Base-by-base conservation (phyloP, 345 rosid genomes). In the Eucalyptus erythrocorys region DNA sequence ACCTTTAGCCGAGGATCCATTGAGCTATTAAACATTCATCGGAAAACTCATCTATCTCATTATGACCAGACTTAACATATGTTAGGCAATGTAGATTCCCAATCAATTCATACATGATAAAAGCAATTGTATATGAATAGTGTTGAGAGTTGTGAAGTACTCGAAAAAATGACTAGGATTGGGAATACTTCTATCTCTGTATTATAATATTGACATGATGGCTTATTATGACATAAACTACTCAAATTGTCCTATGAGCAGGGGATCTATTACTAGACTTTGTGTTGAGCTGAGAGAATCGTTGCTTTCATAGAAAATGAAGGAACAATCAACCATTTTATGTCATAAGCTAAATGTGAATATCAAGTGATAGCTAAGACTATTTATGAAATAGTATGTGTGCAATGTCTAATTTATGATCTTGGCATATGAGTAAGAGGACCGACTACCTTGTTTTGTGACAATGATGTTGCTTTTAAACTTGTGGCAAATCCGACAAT, bases 401-500 rank as follows among this genome's bases (percentile, higher is more conserved):
- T 27, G 68, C 7, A 30, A 59, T 27, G 4, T 59, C 68, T 5
- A 59, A 3, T 59, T 59, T 12, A 13, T 30, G 32, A 3, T 59
- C 4, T 27, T 59, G 15, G 68, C 34, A 59, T 59, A 59, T 5
- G 68, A 34, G 8, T 3, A 59, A 59, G 34, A 59, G 68, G 68
- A 59, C 16, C 0, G 4, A 13, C 7, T 59, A 26, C 6, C 8
- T 59, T 59, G 34, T 59, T 27, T 59, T 12, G 68, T 27, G 68
- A 59, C 1, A 27, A 59, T 59, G 34, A 27, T 12, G 2, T 30
- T 13, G 32, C 34, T 59, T 30, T 30, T 27, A 59, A 12, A 59
- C 2, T 59, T 12, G 32, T 2, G 6, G 2, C 32, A 59, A 59
- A 59, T 59, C 2, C 0, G 0, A 57, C n/a, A 57, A 27, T 57